Base-by-base conservation (phyloP, 208 protist genomes). In the Acanthamoeba healyi region DNA sequence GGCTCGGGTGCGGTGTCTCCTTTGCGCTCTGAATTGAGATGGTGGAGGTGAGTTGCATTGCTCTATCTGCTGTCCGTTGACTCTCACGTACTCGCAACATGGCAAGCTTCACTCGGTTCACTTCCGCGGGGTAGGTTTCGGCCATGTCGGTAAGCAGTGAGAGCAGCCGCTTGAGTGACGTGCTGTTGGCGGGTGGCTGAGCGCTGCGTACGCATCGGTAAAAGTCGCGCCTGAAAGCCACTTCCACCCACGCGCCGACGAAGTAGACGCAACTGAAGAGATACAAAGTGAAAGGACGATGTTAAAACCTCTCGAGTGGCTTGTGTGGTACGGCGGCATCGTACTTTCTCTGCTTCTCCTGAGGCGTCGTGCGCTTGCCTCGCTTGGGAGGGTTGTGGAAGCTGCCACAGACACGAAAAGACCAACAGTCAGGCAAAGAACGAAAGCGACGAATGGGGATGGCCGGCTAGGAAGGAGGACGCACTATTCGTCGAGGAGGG, bases 231-330 rank as follows among this genome's bases (percentile, higher is more conserved):
- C 26, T 32, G 38, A 91, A 91, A 19, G 24, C 32, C 32, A 70
- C 58, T 19, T 61, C 44, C 15, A 91, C 51, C 84, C 84, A 91
- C 34, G 56, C 32, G 5, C 84, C 40, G 1, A 91, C 17, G 26
- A 91, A 91, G 38, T 70, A 49, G 29, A 91, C 84, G 61, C 84
- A 91, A 34, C 84, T 65, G 58, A n/a, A n/a, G n/a, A n/a, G n/a
- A n/a, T n/a, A n/a, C n/a, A n/a, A n/a, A n/a, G n/a, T n/a, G n/a
- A n/a, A n/a, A n/a, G n/a, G n/a, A n/a, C n/a, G n/a, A n/a, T n/a
- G n/a, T n/a, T n/a, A n/a, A n/a, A n/a, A n/a, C n/a, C n/a, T n/a
- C n/a, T n/a, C n/a, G n/a, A n/a, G n/a, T n/a, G n/a, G n/a, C n/a
- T 54, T 54, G 6, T 54, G 6, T 54, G 49, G 15, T 54, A 6